Percentiles rank a stretch among this genome's conserved stretches.
phyloP scores from a whole-genome alignment of 176 grass and related monocot genomes.

The Thalia dealbata region DNA sequence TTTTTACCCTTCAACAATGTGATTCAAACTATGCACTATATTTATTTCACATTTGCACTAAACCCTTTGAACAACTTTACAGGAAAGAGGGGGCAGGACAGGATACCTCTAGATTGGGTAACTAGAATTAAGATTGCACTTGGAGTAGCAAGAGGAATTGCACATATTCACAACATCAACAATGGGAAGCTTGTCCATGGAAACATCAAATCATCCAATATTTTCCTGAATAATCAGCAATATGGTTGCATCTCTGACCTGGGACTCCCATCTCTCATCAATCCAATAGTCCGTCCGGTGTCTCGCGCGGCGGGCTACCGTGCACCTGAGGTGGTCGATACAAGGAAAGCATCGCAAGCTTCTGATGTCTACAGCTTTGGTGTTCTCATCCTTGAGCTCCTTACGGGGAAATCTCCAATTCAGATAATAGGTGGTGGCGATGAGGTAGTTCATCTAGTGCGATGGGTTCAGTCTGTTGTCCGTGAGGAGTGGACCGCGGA shows the following conservation, averaged over 20 bases:
- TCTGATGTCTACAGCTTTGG: slow-evolving; percentile 94
- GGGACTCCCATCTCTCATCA: slow-evolving; percentile 53
- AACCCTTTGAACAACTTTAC: neutral
- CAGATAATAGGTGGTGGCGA: slow-evolving; percentile 53
- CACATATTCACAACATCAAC: slow-evolving; percentile 59
- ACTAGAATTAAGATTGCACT: slow-evolving; percentile 66
- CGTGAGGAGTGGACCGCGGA: slow-evolving; percentile 94
- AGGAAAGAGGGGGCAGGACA: slow-evolving; percentile 74
- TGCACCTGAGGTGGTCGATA: slow-evolving; percentile 69
- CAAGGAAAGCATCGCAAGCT: slow-evolving; percentile 52
- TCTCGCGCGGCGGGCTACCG: slow-evolving; percentile 69
- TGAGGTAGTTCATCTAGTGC: slow-evolving; percentile 73
- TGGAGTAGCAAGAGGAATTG: slow-evolving; percentile 72
- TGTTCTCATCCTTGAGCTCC: slow-evolving; percentile 68
- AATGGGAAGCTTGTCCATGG: slow-evolving; percentile 85
- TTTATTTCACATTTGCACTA: neutral
- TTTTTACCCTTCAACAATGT: neutral
- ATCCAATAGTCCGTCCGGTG: slow-evolving; percentile 49
- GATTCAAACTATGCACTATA: neutral
- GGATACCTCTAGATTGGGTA: slow-evolving; percentile 65
- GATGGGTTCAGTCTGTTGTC: slow-evolving; percentile 90
- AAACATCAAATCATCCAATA: slow-evolving; percentile 86
- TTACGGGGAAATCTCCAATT: slow-evolving; percentile 76
- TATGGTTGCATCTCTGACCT: slow-evolving; percentile 69
- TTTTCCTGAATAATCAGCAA: slow-evolving; percentile 50